These are phyloP conservation scores for Cucurbita moschata DNA, from an alignment of 306 rosid species.

Conservation along the genomic window DNA sequence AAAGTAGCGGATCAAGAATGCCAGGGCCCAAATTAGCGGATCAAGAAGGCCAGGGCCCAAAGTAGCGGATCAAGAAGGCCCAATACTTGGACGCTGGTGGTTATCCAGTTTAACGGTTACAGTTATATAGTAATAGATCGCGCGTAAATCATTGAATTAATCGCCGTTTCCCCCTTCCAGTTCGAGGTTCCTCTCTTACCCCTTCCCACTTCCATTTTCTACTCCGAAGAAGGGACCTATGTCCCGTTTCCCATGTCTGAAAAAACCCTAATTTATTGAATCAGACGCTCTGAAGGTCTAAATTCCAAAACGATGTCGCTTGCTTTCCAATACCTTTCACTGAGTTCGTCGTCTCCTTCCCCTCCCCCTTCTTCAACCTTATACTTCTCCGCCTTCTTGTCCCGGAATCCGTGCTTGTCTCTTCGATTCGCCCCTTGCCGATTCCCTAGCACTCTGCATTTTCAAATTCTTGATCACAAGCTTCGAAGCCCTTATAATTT, in stretches of 20 bases:
- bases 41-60: no score
- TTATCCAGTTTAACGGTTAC: neutral
- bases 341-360: neutral
- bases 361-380: neutral
- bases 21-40: no score
- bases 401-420: neutral
- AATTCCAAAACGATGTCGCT: neutral
- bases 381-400: neutral
- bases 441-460: neutral
- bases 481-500: neutral
- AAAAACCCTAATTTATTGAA: constrained; percentile 1
- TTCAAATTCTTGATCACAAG: neutral
- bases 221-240: neutral
- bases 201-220: neutral
- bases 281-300: neutral
- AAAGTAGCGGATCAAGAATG: no score
- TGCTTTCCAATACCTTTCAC: neutral
- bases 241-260: neutral
- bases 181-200: neutral
- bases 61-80: neutral
- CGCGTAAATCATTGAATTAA: neutral
- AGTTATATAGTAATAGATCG: neutral
- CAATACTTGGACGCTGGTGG: neutral
- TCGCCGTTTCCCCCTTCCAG: neutral
- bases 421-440: neutral